Conservation (phyloP, 306 rosid genomes). For the Arachis stenosperma region DNA sequence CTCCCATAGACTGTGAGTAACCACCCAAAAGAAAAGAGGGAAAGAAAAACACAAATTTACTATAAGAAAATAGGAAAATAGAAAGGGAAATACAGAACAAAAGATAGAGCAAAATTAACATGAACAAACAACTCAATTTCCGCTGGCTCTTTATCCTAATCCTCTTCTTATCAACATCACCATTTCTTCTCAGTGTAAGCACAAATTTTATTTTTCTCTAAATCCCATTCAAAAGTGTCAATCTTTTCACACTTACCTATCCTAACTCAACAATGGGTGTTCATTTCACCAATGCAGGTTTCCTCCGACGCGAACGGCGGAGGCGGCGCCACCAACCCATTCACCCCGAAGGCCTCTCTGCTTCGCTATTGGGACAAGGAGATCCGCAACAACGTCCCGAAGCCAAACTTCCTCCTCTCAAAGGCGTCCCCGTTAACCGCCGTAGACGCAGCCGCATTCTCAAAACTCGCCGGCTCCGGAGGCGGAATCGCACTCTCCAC, state of each 20-base stretch:
- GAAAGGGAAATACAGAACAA: neutral
- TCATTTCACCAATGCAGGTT: constrained; percentile 69
- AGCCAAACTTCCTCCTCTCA: constrained; percentile 62
- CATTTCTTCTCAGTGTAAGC: constrained; percentile 63
- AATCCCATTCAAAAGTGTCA: neutral
- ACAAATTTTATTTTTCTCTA: constrained; percentile 15
- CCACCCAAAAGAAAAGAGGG: neutral
- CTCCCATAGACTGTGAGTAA: constrained; percentile 9
- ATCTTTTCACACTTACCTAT: neutral
- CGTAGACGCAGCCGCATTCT: constrained; percentile 60
- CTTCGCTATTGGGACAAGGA: constrained; percentile 89
- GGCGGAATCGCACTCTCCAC: constrained; percentile 54
- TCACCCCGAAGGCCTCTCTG: constrained; percentile 70
- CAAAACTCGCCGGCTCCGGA: constrained; percentile 71
- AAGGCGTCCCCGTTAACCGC: constrained; percentile 81
- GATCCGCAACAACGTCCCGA: constrained; percentile 67
- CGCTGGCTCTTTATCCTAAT: constrained; percentile 62
- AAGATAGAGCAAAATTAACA: constrained; percentile 27
- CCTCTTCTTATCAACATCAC: constrained; percentile 51
- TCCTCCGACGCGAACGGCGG: constrained; percentile 12
- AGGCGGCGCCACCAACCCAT: constrained; percentile 61
- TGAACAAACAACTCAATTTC: constrained; percentile 50
- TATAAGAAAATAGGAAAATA: neutral
- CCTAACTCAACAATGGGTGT: neutral
- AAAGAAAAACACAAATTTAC: neutral